Percentiles rank a stretch among this genome's conserved stretches.
Conservation (phyloP, 306 rosid species). For the Myrica gale region DNA sequence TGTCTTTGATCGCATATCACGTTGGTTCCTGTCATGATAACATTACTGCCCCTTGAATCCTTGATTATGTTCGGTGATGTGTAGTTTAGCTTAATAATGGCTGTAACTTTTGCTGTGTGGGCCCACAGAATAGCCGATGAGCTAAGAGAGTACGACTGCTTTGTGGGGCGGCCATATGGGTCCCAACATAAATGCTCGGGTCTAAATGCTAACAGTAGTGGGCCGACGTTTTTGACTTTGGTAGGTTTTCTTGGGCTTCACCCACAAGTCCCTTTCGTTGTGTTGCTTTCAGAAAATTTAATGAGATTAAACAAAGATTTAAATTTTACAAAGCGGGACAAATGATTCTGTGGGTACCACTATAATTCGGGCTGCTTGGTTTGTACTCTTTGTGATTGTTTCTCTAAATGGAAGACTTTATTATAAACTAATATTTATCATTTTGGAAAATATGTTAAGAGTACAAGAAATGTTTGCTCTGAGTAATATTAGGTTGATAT, state of each 20-base stretch:
- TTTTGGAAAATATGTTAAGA: no score
- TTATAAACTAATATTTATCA: no score
- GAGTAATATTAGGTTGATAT: no score
- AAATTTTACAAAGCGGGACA: background rate
- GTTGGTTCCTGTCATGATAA: background rate
- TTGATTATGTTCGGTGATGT: no score
- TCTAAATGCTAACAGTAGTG: background rate
- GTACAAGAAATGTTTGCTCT: no score
- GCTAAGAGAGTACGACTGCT: background rate
- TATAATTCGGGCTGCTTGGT: no score
- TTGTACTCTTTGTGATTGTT: no score
- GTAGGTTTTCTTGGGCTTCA: slow-evolving; percentile 6
- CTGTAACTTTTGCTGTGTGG: no score
- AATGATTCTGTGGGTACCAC: background rate
- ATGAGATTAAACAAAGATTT: background rate
- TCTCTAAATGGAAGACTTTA: background rate
- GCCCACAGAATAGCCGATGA: background rate
- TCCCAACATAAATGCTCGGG: background rate
- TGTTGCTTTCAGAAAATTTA: background rate
- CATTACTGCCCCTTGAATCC: no score
- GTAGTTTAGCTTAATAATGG: no score
- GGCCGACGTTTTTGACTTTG: slow-evolving; percentile 25
- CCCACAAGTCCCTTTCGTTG: background rate
- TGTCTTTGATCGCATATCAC: background rate
- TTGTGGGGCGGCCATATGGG: background rate